These are phyloP conservation scores for Cladorrhinum samala DNA, from an alignment of 495 filamentous ascomycete species.

Conservation along the genomic window DNA sequence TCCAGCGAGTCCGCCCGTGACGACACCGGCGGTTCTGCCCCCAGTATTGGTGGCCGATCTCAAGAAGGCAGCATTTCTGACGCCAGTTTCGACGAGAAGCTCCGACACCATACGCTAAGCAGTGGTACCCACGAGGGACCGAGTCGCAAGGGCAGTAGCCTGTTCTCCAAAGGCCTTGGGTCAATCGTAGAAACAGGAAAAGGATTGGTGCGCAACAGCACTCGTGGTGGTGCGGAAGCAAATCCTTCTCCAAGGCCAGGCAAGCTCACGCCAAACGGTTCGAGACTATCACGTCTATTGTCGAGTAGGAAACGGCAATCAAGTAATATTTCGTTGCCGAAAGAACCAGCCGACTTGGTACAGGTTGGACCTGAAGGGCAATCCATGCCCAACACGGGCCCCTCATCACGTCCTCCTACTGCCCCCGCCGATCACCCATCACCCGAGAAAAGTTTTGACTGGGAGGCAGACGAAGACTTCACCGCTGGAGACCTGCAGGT, in stretches of 20 bases:
- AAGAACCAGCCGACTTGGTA: constrained; percentile 3
- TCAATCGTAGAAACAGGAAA: constrained; percentile 31
- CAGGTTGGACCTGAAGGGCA: constrained; percentile 33
- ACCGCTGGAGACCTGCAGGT: constrained; percentile 56
- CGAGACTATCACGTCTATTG: constrained; percentile 21
- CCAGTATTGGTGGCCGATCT: constrained; percentile 8
- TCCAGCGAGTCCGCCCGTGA: constrained; percentile 1
- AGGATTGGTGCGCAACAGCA: constrained; percentile 29
- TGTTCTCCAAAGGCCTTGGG: constrained; percentile 28
- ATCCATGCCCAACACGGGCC: constrained; percentile 12
- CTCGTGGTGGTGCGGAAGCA: constrained; percentile 25
- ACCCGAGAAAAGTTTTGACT: constrained; percentile 44
- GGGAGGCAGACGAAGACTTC: constrained; percentile 57
- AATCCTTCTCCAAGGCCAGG: constrained; percentile 10
- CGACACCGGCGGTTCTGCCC: constrained; percentile 11
- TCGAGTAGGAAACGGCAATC: constrained; percentile 17
- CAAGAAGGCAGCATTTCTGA: constrained; percentile 22
- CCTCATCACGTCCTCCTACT: constrained; percentile 32
- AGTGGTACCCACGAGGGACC: constrained; percentile 16
- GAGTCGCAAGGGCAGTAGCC: constrained; percentile 22
- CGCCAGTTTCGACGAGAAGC: constrained; percentile 26
- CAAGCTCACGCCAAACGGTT: constrained; percentile 8
- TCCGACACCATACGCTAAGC: constrained; percentile 17
- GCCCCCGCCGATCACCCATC: constrained; percentile 30
- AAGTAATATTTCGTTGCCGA: constrained; percentile 1